Conservation (phyloP, 148 eudicot species). For the Vaccinium darrowii region DNA sequence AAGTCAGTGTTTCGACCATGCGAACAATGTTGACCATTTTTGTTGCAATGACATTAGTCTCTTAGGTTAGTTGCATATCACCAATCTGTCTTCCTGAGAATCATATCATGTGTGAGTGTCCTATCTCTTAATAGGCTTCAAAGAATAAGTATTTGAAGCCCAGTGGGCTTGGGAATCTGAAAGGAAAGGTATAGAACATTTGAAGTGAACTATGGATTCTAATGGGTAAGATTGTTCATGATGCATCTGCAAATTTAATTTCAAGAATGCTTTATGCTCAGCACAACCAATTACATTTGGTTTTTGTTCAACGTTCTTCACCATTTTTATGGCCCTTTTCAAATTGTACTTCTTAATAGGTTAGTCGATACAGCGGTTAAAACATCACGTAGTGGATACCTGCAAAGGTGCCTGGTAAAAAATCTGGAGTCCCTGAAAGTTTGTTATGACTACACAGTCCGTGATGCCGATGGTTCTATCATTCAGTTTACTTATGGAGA, state of each 20-base stretch:
- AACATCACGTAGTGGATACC: conserved; percentile 99
- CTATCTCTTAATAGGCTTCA: neutral
- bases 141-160: neutral
- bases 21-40: neutral
- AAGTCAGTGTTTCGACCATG: neutral
- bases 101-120: neutral
- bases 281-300: neutral
- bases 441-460: conserved; percentile 88
- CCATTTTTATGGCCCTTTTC: neutral
- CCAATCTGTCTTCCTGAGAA: neutral
- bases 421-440: conserved; percentile 89
- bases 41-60: neutral
- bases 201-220: neutral
- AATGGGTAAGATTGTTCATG: neutral
- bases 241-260: neutral
- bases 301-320: neutral
- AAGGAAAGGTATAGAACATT: neutral
- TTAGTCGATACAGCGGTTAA: conserved; percentile 97
- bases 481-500: conserved; percentile 93
- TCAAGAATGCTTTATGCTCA: neutral
- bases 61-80: neutral
- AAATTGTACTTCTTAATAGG: conserved; percentile 32
- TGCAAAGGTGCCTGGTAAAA: conserved; percentile 88
- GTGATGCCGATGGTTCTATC: conserved; percentile 95
- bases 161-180: neutral